Base-by-base conservation (phyloP, 768 basidiomycete genomes). In the Fistulinella prunicolor region DNA sequence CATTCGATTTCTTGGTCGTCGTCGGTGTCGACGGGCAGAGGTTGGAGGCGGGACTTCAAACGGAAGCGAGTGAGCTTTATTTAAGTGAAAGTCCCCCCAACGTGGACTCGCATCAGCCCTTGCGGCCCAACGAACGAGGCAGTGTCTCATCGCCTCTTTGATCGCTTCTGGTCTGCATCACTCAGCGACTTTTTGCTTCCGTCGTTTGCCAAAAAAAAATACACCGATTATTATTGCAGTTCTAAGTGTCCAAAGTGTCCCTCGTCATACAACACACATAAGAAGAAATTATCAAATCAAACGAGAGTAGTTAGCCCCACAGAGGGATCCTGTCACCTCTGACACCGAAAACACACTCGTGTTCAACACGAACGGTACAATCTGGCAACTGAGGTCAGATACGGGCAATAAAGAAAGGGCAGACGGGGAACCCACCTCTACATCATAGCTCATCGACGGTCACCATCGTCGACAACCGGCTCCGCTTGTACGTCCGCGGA, bases 401-500 rank as follows among this genome's bases (percentile, higher is more conserved):
- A n/a, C n/a, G n/a, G n/a, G n/a, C n/a, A n/a, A n/a, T n/a, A n/a
- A n/a, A n/a, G n/a, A n/a, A n/a, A n/a, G n/a, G n/a, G n/a, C n/a
- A n/a, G n/a, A n/a, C n/a, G n/a, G n/a, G n/a, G n/a, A n/a, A n/a
- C 14, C 32, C 7, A 34, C 32, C 7, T 16, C 5, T 34, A 63
- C 59, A 52, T 59, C 38, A 66, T 26, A 62, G 38, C 28, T 67
- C 66, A 19, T 79, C 79, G 34, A 75, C 68, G 29, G 67, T 74
- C n/a, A 80, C 68, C 56, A 74, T 73, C 52, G 68, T 72, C 56
- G 77, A 80, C 49, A 82, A 60, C 34, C 76, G 67, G 52, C 81
- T 82, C 55, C 73, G 77, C 54, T 76, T 72, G 53, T 82, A 82
- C 53, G 65, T 62, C 54, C 63, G 69, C 26, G 70, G 69, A 26